These are phyloP conservation scores for Farysia itapuensis DNA, from an alignment of 1,284 basidiomycete species.

Conservation along the genomic window DNA sequence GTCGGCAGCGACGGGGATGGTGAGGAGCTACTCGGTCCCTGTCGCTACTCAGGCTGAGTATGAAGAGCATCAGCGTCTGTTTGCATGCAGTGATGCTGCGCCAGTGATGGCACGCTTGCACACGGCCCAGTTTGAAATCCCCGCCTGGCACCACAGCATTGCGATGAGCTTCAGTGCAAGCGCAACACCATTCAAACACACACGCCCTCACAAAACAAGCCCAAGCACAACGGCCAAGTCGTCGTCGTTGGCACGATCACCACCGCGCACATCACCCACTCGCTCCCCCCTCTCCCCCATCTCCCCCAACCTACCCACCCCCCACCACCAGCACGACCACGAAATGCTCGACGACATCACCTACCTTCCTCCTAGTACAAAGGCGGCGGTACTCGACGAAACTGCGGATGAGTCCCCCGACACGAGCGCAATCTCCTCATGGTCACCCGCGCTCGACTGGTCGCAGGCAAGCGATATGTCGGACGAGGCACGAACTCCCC, in stretches of 20 bases:
- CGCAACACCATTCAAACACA: too few relatives aligned
- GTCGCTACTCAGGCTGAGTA: constrained; percentile 48
- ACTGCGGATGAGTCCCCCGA: not conserved
- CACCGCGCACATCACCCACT: constrained; percentile 7
- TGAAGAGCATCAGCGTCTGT: constrained; percentile 42
- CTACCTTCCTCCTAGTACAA: constrained; percentile 1
- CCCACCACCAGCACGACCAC: constrained; percentile 16
- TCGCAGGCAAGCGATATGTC: constrained; percentile 21
- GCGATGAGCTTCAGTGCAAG: too few relatives aligned
- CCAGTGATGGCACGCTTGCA: too few relatives aligned
- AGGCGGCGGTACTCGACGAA: not conserved
- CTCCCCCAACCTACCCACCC: constrained; percentile 23
- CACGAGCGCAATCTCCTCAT: too few relatives aligned
- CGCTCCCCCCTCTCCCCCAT: constrained; percentile 21
- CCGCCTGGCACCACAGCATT: too few relatives aligned
- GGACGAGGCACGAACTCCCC: constrained; percentile 33
- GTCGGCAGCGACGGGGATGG: constrained; percentile 34
- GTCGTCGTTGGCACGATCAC: not conserved
- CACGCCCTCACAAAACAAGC: too few relatives aligned
- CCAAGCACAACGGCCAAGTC: too few relatives aligned
- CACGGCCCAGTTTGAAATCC: too few relatives aligned
- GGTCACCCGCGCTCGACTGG: too few relatives aligned
- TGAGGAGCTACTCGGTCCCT: constrained; percentile 48
- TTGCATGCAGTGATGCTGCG: constrained; percentile 9
- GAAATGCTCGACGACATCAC: constrained; percentile 17